Base-by-base conservation (phyloP, 1,284 basidiomycete genomes). In the Megacollybia platyphylla region DNA sequence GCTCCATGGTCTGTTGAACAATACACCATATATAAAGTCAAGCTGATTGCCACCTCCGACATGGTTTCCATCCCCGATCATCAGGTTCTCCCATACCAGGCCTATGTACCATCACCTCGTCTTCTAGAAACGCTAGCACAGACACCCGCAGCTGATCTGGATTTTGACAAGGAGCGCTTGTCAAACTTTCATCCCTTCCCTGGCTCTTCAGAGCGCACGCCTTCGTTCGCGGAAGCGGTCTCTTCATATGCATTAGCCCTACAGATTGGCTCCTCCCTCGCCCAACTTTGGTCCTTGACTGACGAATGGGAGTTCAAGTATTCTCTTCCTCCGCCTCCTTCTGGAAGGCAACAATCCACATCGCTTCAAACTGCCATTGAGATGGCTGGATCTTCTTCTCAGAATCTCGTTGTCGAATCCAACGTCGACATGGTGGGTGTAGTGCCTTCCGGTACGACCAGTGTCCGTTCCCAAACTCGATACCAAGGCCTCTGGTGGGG, bases 401-500 rank as follows among this genome's bases (percentile, higher is more conserved):
- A 50, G 46, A 43, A 46, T 7, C 49, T 49, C 41, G 31, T 34
- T 17, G 5, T 34, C 4, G 31, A 28, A 27, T 26, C 29, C 8
- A 39, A 20, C 17, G 27, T 38, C 5, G 17, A 44, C 15, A 41
- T 39, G 18, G 40, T 43, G 34, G 47, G 44, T 40, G 26, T 26
- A 27, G n/a, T 34, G 44, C 5, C 47, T 48, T 13, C 36, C 46
- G 4, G 55, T 53, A n/a, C 47, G 56, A 24, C 47, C 55, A 39
- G 51, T 24, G 49, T 51, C 5, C 59, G 63, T 43, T 61, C 57
- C 0, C 77, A 81, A 51, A 68, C 59, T 30, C 68, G 75, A 31
- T 86, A 73, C 57, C 85, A 91, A 57, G 88, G 88, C 0, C 54
- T 91, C 9, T 92, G 86, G 86, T 87, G 83, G 79, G 89, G 88